Base-by-base conservation (phyloP, 2,329 filamentous ascomycete genomes). In the Clarireedia homoeocarpa region DNA sequence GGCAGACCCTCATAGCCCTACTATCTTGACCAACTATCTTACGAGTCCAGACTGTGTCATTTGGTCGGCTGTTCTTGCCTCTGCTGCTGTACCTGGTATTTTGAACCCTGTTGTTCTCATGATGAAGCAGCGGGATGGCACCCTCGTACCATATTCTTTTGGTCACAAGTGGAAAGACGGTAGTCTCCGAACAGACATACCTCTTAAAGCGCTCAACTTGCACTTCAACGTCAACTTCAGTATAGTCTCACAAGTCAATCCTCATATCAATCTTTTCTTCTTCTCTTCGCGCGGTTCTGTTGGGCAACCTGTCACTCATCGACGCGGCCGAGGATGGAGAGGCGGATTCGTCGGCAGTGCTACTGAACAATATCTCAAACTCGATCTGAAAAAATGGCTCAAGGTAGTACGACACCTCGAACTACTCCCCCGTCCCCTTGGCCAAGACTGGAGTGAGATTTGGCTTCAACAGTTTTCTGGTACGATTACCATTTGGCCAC, bases 131-230 rank as follows among this genome's bases (percentile, higher is more conserved):
- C 77, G 79, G 17, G 82, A 91, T 58, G 91, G 91, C 1, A 84
- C 77, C 2, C 77, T 99, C 4, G 83, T 84, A 0, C 94, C 94
- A 0, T 99, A 96, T 71, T 95, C 89, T 0, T 99, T 99, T 68
- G 94, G 94, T 0, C 91, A 97, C 76, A 97, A 97, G 73, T 99
- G 94, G 94, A 99, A 99, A 72, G 94, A 99, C 70, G 94, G 94
- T 53, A 94, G 88, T 63, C 74, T 99, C 54, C 82, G 94, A 39
- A 99, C 94, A 1, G 94, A 99, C 67, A 96, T 99, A 27, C 94
- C 94, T 0, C 83, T 99, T 67, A 94, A 92, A 71, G 88, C 91
- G 1, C 78, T 99, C 51, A 97, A 99, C 70, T 78, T 96, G 1
- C 90, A 97, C 69, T 99, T 99, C 77, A 97, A 97, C 70, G 94